These are phyloP conservation scores for Tetrapisispora fleetii DNA, from an alignment of 805 yeast genomes.

Conservation along the genomic window DNA sequence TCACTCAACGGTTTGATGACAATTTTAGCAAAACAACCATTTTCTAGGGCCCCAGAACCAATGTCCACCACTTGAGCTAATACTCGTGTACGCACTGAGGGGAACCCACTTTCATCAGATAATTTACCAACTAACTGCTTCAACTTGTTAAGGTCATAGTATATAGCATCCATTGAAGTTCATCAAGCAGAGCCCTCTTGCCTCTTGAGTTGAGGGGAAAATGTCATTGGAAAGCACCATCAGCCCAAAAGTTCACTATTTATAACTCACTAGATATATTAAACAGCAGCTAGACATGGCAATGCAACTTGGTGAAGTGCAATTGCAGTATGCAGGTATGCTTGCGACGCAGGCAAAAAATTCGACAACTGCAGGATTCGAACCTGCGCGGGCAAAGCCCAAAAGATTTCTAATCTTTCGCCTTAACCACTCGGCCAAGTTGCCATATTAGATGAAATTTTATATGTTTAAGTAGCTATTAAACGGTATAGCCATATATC, in stretches of 20 bases:
- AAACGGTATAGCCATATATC: too few species aligned
- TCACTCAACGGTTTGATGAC: not conserved
- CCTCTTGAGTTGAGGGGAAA: not conserved
- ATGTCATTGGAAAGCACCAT: too few species aligned
- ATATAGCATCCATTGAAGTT: not conserved
- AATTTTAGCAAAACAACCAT: not conserved
- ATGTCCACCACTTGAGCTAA: not conserved
- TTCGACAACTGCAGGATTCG: slow-evolving; percentile 7
- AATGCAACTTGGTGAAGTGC: too few species aligned
- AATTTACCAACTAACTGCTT: not conserved
- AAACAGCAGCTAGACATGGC: too few species aligned
- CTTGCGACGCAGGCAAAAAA: not conserved
- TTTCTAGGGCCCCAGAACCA: not conserved
- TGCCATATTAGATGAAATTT: not conserved
- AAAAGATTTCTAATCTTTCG: slow-evolving; percentile 7
- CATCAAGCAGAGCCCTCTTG: not conserved
- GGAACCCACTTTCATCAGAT: not conserved
- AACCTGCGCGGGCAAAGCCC: slow-evolving; percentile 8
- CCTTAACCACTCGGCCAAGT: slow-evolving; percentile 8
- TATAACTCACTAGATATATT: too few species aligned
- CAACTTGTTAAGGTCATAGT: not conserved
- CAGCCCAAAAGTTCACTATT: too few species aligned
- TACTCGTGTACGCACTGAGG: not conserved
- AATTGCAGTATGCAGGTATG: too few species aligned
- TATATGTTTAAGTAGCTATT: too few species aligned